These are phyloP conservation scores for Crithidia mellificae DNA, from an alignment of 208 protist species.

Conservation along the genomic window DNA sequence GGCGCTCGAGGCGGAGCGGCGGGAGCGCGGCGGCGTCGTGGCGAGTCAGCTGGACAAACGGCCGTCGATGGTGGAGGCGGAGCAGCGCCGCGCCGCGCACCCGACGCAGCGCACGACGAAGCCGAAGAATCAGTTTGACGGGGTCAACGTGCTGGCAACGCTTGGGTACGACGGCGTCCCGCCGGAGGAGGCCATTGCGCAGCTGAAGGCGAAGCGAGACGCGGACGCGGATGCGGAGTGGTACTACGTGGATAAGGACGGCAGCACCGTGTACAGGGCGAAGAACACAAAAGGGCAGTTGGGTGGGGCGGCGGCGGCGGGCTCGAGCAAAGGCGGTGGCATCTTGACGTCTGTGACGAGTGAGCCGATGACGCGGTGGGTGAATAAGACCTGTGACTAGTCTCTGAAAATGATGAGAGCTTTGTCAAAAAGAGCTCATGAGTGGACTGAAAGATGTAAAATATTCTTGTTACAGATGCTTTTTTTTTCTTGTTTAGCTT, in stretches of 20 bases:
- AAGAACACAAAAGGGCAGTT: slow-evolving; percentile 27
- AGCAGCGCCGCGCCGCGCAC: slow-evolving; percentile 17
- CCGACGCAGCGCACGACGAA: slow-evolving; percentile 53
- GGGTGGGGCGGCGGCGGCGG: background rate
- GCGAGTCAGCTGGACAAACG: slow-evolving; percentile 23
- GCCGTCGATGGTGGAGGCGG: slow-evolving; percentile 24
- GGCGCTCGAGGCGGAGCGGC: slow-evolving; percentile 31
- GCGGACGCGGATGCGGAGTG: slow-evolving; percentile 41
- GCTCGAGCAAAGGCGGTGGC: slow-evolving; percentile 22
- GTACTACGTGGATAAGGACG: slow-evolving; percentile 76
- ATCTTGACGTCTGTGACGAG: slow-evolving; percentile 38
- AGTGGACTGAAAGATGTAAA: background rate
- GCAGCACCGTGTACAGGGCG: slow-evolving; percentile 80
- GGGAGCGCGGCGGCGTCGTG: background rate
- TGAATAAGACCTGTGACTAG: slow-evolving; percentile 59
- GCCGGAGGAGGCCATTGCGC: slow-evolving; percentile 53
- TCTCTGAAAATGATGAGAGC: too few species aligned
- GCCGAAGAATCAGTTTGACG: slow-evolving; percentile 88
- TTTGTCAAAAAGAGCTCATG: too few species aligned
- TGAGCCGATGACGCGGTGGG: slow-evolving; percentile 65
- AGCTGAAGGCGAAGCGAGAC: slow-evolving; percentile 56
- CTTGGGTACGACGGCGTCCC: slow-evolving; percentile 59
- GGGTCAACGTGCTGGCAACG: slow-evolving; percentile 52
- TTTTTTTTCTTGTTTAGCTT: too few species aligned
- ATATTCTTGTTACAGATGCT: too few species aligned